Conservation (phyloP, 257 asterid genomes). For the Gentiana straminea region DNA sequence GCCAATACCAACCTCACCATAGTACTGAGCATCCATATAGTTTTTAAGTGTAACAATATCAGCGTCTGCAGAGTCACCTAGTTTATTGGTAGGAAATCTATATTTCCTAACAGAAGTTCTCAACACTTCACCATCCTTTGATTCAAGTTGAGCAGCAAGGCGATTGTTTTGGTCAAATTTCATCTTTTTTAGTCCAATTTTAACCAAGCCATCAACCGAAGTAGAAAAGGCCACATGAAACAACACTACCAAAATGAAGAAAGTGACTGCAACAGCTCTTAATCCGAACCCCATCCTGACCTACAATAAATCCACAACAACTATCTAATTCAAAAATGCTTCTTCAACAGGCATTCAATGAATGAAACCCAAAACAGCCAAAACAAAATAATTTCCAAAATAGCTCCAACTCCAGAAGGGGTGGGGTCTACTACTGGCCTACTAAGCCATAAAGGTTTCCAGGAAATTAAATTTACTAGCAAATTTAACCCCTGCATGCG, state of each 20-base stretch:
- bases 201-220: conserved; percentile 58
- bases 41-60: conserved; percentile 78
- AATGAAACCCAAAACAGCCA: no score
- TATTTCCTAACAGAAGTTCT: conserved; percentile 59
- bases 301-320: conserved; percentile 16
- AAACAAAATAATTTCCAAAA: no score
- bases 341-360: background rate
- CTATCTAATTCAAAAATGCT: background rate
- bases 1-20: conserved; percentile 88
- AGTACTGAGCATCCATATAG: conserved; percentile 96
- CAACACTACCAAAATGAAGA: conserved; percentile 47
- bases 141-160: conserved; percentile 63
- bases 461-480: no score
- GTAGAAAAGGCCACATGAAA: conserved; percentile 45
- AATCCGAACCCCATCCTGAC: conserved; percentile 44
- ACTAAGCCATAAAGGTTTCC: no score
- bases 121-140: conserved; percentile 49
- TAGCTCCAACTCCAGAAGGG: no score
- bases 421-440: no score
- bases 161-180: conserved; percentile 66
- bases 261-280: conserved; percentile 20
- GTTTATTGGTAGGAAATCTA: conserved; percentile 27
- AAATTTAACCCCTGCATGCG: no score
- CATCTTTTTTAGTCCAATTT: conserved; percentile 76
- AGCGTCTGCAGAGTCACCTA: conserved; percentile 42